phyloP scores from a whole-genome alignment of 352 stramenopile species.

The Phytophthora tentaculata region DNA sequence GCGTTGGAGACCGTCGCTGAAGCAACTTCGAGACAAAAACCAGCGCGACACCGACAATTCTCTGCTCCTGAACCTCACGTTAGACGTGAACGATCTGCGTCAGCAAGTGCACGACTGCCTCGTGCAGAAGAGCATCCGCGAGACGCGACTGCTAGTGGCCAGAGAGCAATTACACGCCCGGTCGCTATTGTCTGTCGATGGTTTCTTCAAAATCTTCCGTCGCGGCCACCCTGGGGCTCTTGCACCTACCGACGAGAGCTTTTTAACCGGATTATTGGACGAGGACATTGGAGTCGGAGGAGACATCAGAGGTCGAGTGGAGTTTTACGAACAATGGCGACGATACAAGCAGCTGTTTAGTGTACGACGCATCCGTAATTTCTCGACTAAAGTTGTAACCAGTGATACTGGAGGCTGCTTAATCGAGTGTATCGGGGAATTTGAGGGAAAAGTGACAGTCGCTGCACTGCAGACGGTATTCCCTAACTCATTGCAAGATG shows the following conservation, averaged over 20 bases:
- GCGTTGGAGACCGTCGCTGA: conserved; percentile 9
- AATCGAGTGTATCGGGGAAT: conserved; percentile 37
- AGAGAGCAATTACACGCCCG: conserved; percentile 37
- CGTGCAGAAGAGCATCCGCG: conserved; percentile 23
- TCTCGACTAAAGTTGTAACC: conserved; percentile 30
- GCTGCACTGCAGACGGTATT: conserved; percentile 35
- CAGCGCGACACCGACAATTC: conserved; percentile 29
- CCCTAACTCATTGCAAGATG: conserved; percentile 25
- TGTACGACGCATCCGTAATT: conserved; percentile 24
- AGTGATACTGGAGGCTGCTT: conserved; percentile 32
- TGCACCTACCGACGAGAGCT: conserved; percentile 15
- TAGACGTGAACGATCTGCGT: conserved; percentile 37
- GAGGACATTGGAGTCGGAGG: conserved; percentile 31
- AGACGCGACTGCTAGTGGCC: conserved; percentile 33
- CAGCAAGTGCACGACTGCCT: conserved; percentile 39
- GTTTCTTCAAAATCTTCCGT: conserved; percentile 47
- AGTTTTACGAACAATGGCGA: conserved; percentile 54
- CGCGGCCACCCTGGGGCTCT: conserved; percentile 23
- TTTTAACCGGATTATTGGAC: conserved; percentile 31
- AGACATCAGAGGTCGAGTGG: conserved; percentile 11
- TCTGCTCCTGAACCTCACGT: conserved; percentile 30
- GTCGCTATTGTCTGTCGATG: conserved; percentile 27
- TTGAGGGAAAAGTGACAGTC: conserved; percentile 31
- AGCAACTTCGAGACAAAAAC: conserved; percentile 10
- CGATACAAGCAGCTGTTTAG: conserved; percentile 53